These are phyloP conservation scores for Lotus japonicus DNA, from an alignment of 306 rosid genomes.

Conservation along the genomic window DNA sequence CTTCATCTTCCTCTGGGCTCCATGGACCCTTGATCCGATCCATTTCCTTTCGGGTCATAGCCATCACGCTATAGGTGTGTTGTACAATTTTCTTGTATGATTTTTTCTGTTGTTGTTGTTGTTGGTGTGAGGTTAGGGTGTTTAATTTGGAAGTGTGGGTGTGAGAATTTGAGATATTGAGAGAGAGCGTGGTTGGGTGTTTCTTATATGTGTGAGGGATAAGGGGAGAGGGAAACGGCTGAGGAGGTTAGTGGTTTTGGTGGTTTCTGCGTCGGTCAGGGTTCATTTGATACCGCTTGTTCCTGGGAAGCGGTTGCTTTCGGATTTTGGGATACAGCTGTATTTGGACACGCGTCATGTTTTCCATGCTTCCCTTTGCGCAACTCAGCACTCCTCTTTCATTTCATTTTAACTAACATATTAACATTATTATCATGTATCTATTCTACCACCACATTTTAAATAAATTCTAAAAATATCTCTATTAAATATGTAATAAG, in stretches of 20 bases:
- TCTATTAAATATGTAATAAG: too few species aligned
- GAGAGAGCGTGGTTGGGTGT: neutral
- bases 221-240: slow-evolving; percentile 44
- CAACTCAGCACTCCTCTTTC: slow-evolving; percentile 13
- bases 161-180: too few species aligned
- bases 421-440: too few species aligned
- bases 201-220: slow-evolving; percentile 13
- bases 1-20: slow-evolving; percentile 92
- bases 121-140: too few species aligned
- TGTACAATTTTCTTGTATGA: too few species aligned
- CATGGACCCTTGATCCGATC: slow-evolving; percentile 99
- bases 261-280: slow-evolving; percentile 13
- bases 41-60: slow-evolving; percentile 39
- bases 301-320: slow-evolving; percentile 41
- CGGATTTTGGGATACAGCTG: slow-evolving; percentile 86
- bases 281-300: slow-evolving; percentile 40
- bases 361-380: slow-evolving; percentile 4
- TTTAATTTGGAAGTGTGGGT: too few species aligned
- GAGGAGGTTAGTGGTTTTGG: slow-evolving; percentile 32
- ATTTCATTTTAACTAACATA: too few species aligned
- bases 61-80: slow-evolving; percentile 33
- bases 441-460: too few species aligned
- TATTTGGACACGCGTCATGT: slow-evolving; percentile 67
- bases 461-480: too few species aligned
- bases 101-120: too few species aligned